A percentile compares a stretch with the other conserved stretches of the same genome.
phyloP scores from a whole-genome alignment of 768 basidiomycete genomes.

The Lactarius deliciosus region DNA sequence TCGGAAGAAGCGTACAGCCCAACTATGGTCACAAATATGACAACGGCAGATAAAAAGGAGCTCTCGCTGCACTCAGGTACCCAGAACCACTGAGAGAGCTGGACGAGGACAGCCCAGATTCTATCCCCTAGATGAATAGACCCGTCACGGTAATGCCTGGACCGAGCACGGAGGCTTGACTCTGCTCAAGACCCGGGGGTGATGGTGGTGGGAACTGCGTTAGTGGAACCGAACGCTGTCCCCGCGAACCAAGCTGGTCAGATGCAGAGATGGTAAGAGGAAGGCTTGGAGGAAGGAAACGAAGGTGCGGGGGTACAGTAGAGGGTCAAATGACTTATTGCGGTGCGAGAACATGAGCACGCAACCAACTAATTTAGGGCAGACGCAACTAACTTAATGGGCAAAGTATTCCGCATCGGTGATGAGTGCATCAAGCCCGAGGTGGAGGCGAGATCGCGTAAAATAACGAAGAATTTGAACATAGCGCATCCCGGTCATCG shows the following conservation, averaged over 20 bases:
- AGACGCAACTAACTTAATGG: no score
- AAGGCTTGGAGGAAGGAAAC: no score
- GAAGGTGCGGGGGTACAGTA: not conserved
- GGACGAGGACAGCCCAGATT: slow-evolving; percentile 1
- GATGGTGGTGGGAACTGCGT: not conserved
- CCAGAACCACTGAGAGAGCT: slow-evolving; percentile 13
- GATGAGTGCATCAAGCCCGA: no score
- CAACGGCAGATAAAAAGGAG: not conserved
- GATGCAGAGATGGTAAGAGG: no score
- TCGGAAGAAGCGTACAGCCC: slow-evolving; percentile 4
- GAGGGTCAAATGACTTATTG: not conserved
- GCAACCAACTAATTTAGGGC: no score
- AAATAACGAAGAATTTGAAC: no score
- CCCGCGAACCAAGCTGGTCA: not conserved
- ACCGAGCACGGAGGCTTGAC: not conserved
- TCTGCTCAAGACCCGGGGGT: not conserved
- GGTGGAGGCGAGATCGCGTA: no score
- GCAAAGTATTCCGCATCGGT: no score
- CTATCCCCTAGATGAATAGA: slow-evolving; percentile 8
- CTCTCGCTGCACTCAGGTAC: not conserved
- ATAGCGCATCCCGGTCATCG: no score
- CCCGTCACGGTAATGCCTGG: slow-evolving; percentile 6
- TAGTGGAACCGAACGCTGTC: not conserved
- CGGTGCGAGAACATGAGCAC: not conserved
- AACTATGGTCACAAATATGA: slow-evolving; percentile 7